Base-by-base conservation (phyloP, 495 filamentous ascomycete species). In the Terfezia boudieri region DNA sequence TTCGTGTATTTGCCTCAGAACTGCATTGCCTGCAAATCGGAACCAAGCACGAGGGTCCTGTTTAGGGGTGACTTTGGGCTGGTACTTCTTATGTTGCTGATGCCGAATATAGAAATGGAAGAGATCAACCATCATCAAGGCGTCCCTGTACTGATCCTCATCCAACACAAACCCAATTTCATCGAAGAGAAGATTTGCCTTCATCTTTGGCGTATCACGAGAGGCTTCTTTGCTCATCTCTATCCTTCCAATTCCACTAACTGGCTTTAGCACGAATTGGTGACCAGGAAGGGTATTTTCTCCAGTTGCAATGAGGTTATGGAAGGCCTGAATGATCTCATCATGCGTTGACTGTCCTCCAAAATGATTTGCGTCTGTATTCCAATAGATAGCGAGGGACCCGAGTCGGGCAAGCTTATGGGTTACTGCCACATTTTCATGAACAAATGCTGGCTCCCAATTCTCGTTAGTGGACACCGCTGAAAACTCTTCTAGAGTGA, bases 101-200 rank as follows among this genome's bases (percentile, higher is more conserved):
- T 98, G 92, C 43, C 88, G 83, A 60, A 96, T 84, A 66, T 94
- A 98, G 64, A 89, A 96, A 67, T 98, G 90, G 71, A 98, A 96
- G 6, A 95, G 76, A 65, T 98, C 90, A 8, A 94, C 81, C 71
- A 98, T 84, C 92, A 96, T 96, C 55, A 98, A 69, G 1, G 80
- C 84, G 71, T 98, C 90, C 22, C 92, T 83, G 63, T 98, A 98
- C 64, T 98, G 90, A 57, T 95, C 79, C 58, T 96, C 87, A 64
- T 98, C 90, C 16, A 98, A 72, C 16, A 96, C 82, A 52, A 98
- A 83, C 26, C 92, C 88, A 32, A 98, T 84, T 64, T 98, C 90
- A 61, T 98, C 85, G 61, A 98, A 98, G 9, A 94, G 71, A 26
- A 98, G 69, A 22, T 79, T 80, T 16, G 90, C 84, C 69, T 94